These are phyloP conservation scores for Verticillium albo-atrum DNA, from an alignment of 2,329 filamentous ascomycete species.

Conservation along the genomic window DNA sequence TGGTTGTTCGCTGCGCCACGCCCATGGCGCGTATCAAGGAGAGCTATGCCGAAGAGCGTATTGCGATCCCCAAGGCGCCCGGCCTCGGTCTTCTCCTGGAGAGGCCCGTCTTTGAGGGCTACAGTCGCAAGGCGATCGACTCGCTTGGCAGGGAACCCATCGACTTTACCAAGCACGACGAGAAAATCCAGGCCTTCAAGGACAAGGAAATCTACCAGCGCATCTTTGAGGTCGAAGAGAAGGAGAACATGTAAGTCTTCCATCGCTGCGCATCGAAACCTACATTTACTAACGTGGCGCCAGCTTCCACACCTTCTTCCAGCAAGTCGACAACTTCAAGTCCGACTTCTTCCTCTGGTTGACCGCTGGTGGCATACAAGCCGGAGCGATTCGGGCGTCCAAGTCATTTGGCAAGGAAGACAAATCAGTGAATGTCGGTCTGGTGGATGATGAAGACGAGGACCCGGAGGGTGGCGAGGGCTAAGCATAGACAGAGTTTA, in stretches of 20 bases:
- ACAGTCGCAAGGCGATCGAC: constrained; percentile 69
- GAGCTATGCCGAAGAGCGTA: constrained; percentile 66
- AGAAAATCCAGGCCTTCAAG: constrained; percentile 84
- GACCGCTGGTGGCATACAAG: constrained; percentile 63
- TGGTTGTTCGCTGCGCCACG: constrained; percentile 82
- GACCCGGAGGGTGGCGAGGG: constrained; percentile 43
- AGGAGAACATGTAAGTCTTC: constrained; percentile 71
- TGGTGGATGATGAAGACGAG: constrained; percentile 42
- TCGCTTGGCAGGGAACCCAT: constrained; percentile 64
- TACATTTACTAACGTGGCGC: constrained; percentile 9
- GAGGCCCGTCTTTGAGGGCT: constrained; percentile 83
- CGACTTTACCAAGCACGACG: constrained; percentile 73
- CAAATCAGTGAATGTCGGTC: constrained; percentile 19
- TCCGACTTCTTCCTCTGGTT: constrained; percentile 71
- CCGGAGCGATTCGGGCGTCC: constrained; percentile 45
- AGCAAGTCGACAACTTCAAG: constrained; percentile 72
- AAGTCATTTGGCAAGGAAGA: constrained; percentile 34
- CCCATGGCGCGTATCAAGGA: constrained; percentile 65
- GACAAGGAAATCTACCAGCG: constrained; percentile 85
- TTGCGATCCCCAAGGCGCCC: constrained; percentile 91
- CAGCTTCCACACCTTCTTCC: constrained; percentile 74
- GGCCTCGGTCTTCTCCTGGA: constrained; percentile 85
- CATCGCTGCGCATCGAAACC: background rate
- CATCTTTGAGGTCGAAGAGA: constrained; percentile 87
- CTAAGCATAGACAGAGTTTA: constrained; percentile 11